Evolutionary conservation across 148 eudicot genomes (phyloP).

Genomic region (Rhododendron molle): DNA sequence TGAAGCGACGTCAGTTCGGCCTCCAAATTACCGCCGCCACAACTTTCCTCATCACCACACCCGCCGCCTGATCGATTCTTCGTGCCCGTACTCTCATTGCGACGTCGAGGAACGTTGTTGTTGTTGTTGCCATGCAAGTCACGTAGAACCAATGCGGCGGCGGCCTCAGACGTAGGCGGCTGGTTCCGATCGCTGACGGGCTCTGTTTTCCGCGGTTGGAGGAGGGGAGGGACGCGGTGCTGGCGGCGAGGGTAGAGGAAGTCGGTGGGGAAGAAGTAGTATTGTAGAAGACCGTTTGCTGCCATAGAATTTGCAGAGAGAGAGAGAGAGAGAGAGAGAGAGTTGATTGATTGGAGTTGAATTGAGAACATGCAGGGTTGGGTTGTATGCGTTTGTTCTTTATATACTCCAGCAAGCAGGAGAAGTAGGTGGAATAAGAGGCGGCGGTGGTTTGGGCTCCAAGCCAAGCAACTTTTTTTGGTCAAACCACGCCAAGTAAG

Average conservation of each 20-base stretch:
- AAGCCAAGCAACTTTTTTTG: not conserved
- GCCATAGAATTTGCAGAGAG: not conserved
- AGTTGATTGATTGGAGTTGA: not conserved
- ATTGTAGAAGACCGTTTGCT: not conserved
- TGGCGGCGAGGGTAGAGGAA: not conserved
- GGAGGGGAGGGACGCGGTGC: not conserved
- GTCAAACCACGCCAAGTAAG: not conserved
- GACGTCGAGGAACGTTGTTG: not conserved
- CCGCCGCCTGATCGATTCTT: too few relatives aligned
- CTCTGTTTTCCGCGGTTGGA: not conserved
- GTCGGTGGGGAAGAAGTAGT: slow-evolving; percentile 9
- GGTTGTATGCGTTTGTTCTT: not conserved
- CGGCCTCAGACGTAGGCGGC: not conserved
- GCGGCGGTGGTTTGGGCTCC: not conserved
- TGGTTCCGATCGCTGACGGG: not conserved
- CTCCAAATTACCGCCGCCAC: not conserved
- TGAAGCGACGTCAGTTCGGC: not conserved
- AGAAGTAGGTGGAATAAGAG: not conserved
- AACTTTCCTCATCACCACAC: not conserved
- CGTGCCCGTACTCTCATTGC: not conserved
- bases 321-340: too few relatives aligned
- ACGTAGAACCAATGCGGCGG: not conserved
- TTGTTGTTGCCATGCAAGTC: not conserved
- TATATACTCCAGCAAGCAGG: not conserved
- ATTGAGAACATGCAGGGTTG: not conserved